Percentiles rank a stretch among this genome's conserved stretches.
phyloP scores from a whole-genome alignment of 371 early-diverging fungal genomes.

The Cokeromyces recurvatus region DNA sequence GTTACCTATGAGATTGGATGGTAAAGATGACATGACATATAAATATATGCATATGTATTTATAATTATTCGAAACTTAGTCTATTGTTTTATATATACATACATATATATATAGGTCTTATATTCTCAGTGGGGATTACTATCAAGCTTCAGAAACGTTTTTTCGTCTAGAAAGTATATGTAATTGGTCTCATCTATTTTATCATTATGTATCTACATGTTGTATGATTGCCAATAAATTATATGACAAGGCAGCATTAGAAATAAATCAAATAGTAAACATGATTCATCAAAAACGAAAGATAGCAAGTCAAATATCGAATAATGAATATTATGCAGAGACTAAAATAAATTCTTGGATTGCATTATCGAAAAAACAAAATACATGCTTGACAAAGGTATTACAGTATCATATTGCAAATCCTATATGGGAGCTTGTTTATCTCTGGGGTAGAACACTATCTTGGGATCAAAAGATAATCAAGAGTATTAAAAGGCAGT shows the following conservation, averaged over 20 bases:
- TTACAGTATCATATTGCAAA: conserved; percentile 4
- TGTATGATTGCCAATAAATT: conserved; percentile 26
- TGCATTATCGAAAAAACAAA: neutral
- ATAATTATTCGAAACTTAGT: neutral
- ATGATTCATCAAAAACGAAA: conserved; percentile 14
- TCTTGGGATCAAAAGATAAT: conserved; percentile 1
- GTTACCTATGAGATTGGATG: conserved; percentile 24
- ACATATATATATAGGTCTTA: too few species aligned
- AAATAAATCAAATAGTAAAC: conserved; percentile 16
- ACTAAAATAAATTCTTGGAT: conserved; percentile 19
- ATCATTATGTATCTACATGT: conserved; percentile 31
- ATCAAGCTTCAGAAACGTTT: conserved; percentile 28
- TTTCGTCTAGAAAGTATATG: conserved; percentile 28
- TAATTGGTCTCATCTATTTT: conserved; percentile 28
- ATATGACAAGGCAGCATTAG: conserved; percentile 26
- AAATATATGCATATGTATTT: neutral
- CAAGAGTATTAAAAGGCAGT: neutral
- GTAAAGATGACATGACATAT: too few species aligned
- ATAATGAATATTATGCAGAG: conserved; percentile 22
- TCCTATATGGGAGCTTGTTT: conserved; percentile 35
- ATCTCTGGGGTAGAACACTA: conserved; percentile 24
- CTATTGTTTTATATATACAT: neutral
- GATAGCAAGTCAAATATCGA: conserved; percentile 5
- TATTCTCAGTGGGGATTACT: too few species aligned
- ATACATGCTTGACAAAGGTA: neutral